Evolutionary conservation across 805 yeast species (phyloP).

Genomic region (Scheffersomyces ergatensis): DNA sequence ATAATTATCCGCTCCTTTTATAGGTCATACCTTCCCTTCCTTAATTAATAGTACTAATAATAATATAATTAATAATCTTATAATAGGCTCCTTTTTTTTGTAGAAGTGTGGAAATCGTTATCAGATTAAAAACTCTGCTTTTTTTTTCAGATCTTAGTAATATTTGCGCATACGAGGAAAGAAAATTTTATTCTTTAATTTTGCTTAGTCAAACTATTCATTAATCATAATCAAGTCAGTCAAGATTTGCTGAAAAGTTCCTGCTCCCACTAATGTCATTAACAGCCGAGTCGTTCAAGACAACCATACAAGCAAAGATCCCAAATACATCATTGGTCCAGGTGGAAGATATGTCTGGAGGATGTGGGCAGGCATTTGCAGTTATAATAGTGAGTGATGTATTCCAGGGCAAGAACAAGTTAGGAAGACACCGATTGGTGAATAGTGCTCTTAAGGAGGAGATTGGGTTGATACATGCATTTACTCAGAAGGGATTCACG

Average conservation of each 20-base stretch:
- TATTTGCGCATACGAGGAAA: too few species aligned
- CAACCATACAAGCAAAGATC: conserved; percentile 53
- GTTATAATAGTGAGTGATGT: conserved; percentile 74
- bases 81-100: too few species aligned
- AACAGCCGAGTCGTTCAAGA: conserved; percentile 42
- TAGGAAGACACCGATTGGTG: conserved; percentile 84
- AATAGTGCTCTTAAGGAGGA: conserved; percentile 80
- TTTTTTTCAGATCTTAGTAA: too few species aligned
- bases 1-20: neutral
- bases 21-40: neutral
- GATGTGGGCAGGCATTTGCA: conserved; percentile 98
- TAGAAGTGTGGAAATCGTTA: too few species aligned
- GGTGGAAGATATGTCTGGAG: conserved; percentile 81
- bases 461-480: conserved; percentile 86
- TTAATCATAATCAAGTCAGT: too few species aligned
- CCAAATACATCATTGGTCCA: conserved; percentile 58
- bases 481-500: conserved; percentile 87
- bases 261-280: conserved; percentile 20
- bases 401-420: conserved; percentile 79
- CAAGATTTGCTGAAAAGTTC: too few species aligned
- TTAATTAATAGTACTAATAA: too few species aligned
- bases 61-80: too few species aligned
- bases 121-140: too few species aligned
- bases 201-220: too few species aligned
- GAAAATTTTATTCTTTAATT: too few species aligned